phyloP scores from a whole-genome alignment of 352 stramenopile genomes.

The Phytopythium vexans region DNA sequence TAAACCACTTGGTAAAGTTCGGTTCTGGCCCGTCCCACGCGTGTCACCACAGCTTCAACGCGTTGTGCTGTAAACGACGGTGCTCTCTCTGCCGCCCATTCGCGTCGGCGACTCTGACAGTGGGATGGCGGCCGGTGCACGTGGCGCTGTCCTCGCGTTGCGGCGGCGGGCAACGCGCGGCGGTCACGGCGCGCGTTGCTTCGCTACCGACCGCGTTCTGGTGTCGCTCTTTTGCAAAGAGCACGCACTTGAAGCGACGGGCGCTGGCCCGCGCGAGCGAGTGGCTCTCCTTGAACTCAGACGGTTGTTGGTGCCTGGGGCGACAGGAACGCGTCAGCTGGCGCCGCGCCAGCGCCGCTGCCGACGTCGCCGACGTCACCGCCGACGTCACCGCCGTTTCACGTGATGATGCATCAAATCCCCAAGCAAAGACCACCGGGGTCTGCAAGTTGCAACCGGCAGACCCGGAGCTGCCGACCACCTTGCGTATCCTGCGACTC shows the following conservation, averaged over 20 bases:
- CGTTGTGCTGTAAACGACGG: too few species aligned
- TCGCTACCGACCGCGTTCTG: neutral
- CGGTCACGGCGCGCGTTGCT: neutral
- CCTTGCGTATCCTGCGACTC: neutral
- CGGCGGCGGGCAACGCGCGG: neutral
- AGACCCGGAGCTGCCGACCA: neutral
- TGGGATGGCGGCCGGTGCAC: neutral
- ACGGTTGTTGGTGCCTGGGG: too few species aligned
- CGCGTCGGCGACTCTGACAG: neutral
- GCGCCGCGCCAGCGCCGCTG: neutral
- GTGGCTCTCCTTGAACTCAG: too few species aligned
- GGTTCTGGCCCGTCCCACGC: neutral
- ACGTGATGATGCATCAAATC: neutral
- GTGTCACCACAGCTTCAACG: conserved; percentile 1
- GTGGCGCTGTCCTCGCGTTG: neutral
- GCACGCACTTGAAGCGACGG: conserved; percentile 5
- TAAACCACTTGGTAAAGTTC: too few species aligned
- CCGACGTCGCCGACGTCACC: neutral
- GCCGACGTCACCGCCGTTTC: neutral
- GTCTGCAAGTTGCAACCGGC: too few species aligned
- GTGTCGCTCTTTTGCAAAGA: neutral
- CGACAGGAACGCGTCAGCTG: neutral
- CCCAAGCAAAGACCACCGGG: too few species aligned
- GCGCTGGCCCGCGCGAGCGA: too few species aligned
- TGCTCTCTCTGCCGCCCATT: too few species aligned